These are phyloP conservation scores for Phytophthora parvispora DNA, from an alignment of 352 stramenopile genomes.

Conservation along the genomic window DNA sequence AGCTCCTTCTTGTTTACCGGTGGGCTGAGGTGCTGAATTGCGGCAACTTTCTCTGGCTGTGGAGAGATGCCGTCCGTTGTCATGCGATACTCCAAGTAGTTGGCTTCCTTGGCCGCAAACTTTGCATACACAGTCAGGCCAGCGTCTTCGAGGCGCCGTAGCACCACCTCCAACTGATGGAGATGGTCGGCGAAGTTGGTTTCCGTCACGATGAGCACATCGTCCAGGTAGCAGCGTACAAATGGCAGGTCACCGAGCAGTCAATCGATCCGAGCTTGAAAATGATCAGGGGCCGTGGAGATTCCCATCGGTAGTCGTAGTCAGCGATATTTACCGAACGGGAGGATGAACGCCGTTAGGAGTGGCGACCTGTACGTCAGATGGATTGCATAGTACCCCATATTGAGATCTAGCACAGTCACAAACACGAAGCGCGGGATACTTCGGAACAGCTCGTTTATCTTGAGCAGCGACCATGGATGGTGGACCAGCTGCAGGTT, in stretches of 20 bases:
- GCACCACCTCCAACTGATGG: neutral
- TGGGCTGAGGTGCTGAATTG: neutral
- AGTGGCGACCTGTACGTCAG: neutral
- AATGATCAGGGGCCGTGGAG: neutral
- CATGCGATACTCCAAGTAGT: neutral
- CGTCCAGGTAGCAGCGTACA: neutral
- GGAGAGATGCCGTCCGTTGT: neutral
- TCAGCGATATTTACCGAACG: neutral
- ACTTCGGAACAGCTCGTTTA: neutral
- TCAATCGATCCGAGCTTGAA: neutral
- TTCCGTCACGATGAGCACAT: neutral
- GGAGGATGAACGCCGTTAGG: neutral
- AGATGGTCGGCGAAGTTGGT: no score
- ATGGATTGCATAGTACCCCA: neutral
- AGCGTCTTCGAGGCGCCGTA: neutral
- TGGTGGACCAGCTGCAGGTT: neutral
- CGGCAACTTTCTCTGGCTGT: neutral
- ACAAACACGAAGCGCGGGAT: neutral
- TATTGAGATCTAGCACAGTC: neutral
- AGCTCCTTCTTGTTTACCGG: neutral
- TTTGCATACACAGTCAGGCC: neutral
- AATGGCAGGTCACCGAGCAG: neutral
- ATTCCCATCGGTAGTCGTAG: neutral
- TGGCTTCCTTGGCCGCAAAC: neutral
- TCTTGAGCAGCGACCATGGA: neutral